phyloP scores from a whole-genome alignment of 2,329 filamentous ascomycete species.

The Clarireedia hainanense region DNA sequence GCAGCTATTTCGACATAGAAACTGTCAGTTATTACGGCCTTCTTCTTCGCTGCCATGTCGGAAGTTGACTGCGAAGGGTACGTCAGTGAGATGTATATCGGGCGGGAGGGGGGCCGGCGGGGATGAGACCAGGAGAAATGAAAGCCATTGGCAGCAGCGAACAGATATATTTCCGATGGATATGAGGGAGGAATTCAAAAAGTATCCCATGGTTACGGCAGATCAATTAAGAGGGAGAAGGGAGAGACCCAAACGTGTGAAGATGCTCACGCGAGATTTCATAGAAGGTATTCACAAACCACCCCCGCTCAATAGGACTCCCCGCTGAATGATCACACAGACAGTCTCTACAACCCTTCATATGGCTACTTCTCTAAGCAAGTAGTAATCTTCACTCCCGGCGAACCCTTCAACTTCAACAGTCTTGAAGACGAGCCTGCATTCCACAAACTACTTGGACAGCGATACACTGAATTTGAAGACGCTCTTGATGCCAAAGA shows the following conservation, averaged over 20 bases:
- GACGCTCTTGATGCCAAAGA: constrained; percentile 70
- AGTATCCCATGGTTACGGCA: constrained; percentile 80
- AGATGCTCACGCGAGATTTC: constrained; percentile 97
- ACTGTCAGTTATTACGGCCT: constrained; percentile 48
- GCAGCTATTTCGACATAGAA: constrained; percentile 72
- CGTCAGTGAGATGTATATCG: constrained; percentile 30
- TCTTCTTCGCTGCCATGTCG: constrained; percentile 26
- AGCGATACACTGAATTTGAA: constrained; percentile 84
- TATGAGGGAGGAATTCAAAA: constrained; percentile 69
- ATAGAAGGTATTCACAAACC: constrained; percentile 63
- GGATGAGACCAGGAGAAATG: constrained; percentile 34
- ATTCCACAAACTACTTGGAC: constrained; percentile 69
- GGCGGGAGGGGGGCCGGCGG: constrained; percentile 13
- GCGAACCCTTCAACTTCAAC: constrained; percentile 84
- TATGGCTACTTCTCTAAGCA: constrained; percentile 97
- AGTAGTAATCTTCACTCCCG: constrained; percentile 90
- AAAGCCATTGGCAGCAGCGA: constrained; percentile 81
- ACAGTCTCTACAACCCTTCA: constrained; percentile 87
- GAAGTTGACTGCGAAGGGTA: constrained; percentile 32
- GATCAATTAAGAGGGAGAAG: constrained; percentile 63
- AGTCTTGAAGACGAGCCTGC: constrained; percentile 73
- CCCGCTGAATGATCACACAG: constrained; percentile 38
- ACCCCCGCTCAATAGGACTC: not conserved
- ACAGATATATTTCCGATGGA: constrained; percentile 68
- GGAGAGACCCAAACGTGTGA: constrained; percentile 77